Evolutionary conservation across 2,329 filamentous ascomycete species (phyloP).

Genomic region (Nakataea oryzae): DNA sequence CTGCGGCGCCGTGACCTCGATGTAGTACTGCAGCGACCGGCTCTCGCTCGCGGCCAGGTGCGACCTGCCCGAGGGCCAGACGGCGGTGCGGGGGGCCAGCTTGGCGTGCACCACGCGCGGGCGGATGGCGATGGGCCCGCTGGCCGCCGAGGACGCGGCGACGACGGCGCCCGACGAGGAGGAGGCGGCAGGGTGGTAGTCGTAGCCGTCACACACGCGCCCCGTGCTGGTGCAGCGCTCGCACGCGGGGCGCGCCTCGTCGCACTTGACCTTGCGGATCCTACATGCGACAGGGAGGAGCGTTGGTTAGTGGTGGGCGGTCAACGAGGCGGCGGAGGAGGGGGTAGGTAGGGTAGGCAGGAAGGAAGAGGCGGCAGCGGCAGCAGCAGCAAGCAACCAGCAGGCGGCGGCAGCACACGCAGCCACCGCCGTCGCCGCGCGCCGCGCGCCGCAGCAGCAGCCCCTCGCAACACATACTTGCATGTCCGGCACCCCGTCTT

Average conservation of each 20-base stretch:
- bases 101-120: background rate
- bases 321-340: background rate
- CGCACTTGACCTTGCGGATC: conserved; percentile 20
- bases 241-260: conserved; percentile 18
- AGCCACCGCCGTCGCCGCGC: too few relatives aligned
- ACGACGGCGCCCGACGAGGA: too few relatives aligned
- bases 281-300: too few relatives aligned
- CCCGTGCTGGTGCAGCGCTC: conserved; percentile 17
- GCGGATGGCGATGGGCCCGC: background rate
- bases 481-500: conserved; percentile 6
- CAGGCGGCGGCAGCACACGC: too few relatives aligned
- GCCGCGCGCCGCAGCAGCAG: background rate
- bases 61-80: background rate
- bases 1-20: conserved; percentile 23
- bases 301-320: background rate
- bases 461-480: background rate
- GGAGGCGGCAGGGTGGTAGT: too few relatives aligned
- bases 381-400: background rate
- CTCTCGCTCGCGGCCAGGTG: conserved; percentile 13
- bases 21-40: conserved; percentile 26
- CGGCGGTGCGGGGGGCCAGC: background rate
- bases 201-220: conserved; percentile 19
- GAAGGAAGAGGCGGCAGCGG: background rate
- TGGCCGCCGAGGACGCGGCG: too few relatives aligned
- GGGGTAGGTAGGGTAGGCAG: background rate